These are phyloP conservation scores for Mortierella sp. DNA, from an alignment of 371 early-diverging fungal species.

Conservation along the genomic window DNA sequence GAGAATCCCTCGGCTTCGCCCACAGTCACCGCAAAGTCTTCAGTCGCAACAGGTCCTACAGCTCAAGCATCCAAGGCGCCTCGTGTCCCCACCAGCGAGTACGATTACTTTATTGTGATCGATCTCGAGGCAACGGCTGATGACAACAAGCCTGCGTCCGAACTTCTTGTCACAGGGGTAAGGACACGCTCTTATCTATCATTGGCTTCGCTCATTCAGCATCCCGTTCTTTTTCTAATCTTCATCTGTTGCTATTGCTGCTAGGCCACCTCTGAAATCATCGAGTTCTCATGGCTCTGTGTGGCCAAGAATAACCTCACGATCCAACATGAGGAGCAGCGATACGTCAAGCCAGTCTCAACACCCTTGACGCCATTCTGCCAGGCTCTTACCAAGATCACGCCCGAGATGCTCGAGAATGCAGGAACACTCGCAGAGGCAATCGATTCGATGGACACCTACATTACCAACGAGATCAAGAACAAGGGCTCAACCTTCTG, in stretches of 20 bases:
- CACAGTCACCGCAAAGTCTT: no score
- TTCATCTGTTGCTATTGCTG: not conserved
- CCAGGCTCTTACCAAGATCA: conserved; percentile 73
- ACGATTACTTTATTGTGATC: conserved; percentile 72
- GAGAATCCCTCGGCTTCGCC: no score
- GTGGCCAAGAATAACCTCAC: conserved; percentile 51
- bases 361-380: conserved; percentile 75
- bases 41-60: no score
- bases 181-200: not conserved
- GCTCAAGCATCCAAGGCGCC: conserved; percentile 30
- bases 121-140: conserved; percentile 80
- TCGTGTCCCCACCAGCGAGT: conserved; percentile 46
- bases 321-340: conserved; percentile 68
- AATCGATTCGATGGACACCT: conserved; percentile 64
- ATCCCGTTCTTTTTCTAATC: not conserved
- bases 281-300: conserved; percentile 64
- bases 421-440: conserved; percentile 72
- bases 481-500: conserved; percentile 70
- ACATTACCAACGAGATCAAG: conserved; percentile 66
- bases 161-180: conserved; percentile 72
- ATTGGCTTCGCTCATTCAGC: conserved; percentile 6
- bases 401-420: conserved; percentile 59
- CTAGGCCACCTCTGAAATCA: conserved; percentile 64
- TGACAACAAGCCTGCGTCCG: conserved; percentile 71
- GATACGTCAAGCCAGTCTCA: conserved; percentile 72